Conservation (phyloP, 2,329 filamentous ascomycete genomes). For the Pleoardoris graminearum region DNA sequence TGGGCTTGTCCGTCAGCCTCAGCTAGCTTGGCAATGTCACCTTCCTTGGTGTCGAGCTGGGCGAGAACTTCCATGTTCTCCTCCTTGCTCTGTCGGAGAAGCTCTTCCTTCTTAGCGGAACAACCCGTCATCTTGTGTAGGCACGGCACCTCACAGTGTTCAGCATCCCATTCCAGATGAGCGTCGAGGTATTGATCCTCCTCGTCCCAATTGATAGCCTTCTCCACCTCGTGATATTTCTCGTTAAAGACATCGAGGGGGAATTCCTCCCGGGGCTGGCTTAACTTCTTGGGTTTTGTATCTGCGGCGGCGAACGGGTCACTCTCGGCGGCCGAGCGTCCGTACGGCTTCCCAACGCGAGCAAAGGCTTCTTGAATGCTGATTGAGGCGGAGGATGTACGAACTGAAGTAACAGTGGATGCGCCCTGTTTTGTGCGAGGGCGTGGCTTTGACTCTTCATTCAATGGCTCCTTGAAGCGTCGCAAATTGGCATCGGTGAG, state of each 20-base stretch:
- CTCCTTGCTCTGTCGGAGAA: conserved; percentile 20
- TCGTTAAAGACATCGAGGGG: conserved; percentile 20
- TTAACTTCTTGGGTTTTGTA: conserved; percentile 13
- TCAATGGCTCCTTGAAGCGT: conserved; percentile 21
- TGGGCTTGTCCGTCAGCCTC: conserved; percentile 7
- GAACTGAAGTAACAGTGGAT: conserved; percentile 13
- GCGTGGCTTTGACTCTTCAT: conserved; percentile 18
- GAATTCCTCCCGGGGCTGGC: conserved; percentile 24
- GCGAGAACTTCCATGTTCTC: conserved; percentile 10
- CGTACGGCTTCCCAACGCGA: conserved; percentile 26
- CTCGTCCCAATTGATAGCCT: conserved; percentile 32
- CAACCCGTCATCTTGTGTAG: conserved; percentile 35
- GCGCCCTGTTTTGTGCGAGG: conserved; percentile 10
- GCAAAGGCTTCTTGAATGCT: conserved; percentile 29
- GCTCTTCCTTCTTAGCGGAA: conserved; percentile 27
- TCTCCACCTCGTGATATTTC: conserved; percentile 16
- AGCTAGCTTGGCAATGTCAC: conserved; percentile 5
- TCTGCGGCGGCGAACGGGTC: conserved; percentile 20
- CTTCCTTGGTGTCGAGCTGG: conserved; percentile 3
- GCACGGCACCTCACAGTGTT: conserved; percentile 21
- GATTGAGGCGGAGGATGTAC: conserved; percentile 18
- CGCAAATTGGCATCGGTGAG: conserved; percentile 20
- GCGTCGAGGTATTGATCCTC: conserved; percentile 25
- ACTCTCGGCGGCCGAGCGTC: conserved; percentile 14
- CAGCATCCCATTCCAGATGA: conserved; percentile 15